Evolutionary conservation across 2,329 filamentous ascomycete species (phyloP).

Genomic region (Xylaria sp.): DNA sequence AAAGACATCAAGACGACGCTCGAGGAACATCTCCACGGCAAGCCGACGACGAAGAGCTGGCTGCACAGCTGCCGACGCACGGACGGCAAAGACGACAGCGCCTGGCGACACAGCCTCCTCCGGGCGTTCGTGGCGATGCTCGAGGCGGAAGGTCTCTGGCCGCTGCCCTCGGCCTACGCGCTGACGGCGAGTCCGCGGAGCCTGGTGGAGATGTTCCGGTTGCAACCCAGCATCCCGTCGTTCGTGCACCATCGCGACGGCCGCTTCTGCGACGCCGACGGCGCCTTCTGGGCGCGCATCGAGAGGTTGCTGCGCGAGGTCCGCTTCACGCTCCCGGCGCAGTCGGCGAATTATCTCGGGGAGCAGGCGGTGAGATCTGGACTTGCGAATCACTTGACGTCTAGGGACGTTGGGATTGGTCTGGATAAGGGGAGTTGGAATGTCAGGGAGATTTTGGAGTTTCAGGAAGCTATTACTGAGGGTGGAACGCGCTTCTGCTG

Average conservation of each 20-base stretch:
- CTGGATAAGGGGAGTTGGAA: slow-evolving; percentile 30
- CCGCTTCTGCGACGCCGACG: slow-evolving; percentile 25
- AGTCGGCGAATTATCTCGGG: slow-evolving; percentile 5
- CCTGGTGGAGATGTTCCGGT: slow-evolving; percentile 27
- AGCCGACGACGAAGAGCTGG: not conserved
- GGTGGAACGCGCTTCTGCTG: too few relatives aligned
- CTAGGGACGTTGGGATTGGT: not conserved
- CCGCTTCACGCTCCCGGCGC: slow-evolving; percentile 7
- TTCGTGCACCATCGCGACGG: slow-evolving; percentile 24
- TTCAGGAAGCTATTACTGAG: slow-evolving; percentile 6
- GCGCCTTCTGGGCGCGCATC: slow-evolving; percentile 29
- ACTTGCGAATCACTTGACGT: slow-evolving; percentile 15
- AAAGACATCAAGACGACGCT: slow-evolving; percentile 28
- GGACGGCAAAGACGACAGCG: slow-evolving; percentile 28
- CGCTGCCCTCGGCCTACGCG: slow-evolving; percentile 19
- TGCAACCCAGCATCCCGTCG: slow-evolving; percentile 30
- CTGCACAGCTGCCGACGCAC: slow-evolving; percentile 24
- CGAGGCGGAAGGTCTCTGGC: slow-evolving; percentile 25
- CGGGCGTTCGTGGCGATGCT: slow-evolving; percentile 16
- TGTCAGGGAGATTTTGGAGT: slow-evolving; percentile 23
- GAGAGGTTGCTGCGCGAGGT: slow-evolving; percentile 20
- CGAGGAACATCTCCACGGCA: slow-evolving; percentile 32
- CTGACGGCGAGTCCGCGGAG: slow-evolving; percentile 23
- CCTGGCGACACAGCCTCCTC: slow-evolving; percentile 30
- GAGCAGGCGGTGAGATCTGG: slow-evolving; percentile 26